Evolutionary conservation across 1,139 yeast species (phyloP), one percentile per base, ranked within the genome.

Genomic region (Debaryomyces sp.): DNA sequence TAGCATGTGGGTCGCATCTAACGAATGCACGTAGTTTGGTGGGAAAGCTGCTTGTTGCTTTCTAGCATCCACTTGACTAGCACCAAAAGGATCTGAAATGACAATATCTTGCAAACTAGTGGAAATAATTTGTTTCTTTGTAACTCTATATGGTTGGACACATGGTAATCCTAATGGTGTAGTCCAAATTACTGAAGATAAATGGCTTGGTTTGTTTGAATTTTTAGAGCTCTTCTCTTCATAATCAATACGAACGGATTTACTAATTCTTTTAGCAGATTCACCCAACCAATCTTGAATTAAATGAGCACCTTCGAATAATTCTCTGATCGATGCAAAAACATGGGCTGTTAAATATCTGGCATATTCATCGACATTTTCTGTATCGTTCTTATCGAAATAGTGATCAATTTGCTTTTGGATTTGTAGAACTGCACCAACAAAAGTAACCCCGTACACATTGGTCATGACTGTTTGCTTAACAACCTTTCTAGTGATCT

Each of bases 381-480:
- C 64, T 64, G 80, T 55, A 68, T 72, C 59, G 70, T 73, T 77
- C 58, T 69, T 71, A 50, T 66, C 74, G 57, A 75, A 80, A 50
- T 70, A 66, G 50, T 67, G 73, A 36, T 67, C 73, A 40, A 84
- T 67, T 64, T 87, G 89, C 57, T 84, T 87, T 50, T 79, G 80
- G 59, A 94, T 90, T 71, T 94, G 99, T 4, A 85, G 86, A 24
- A 90, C 81, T 0, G 98, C 99, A 17, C 99, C 99, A 53, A 90
- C 81, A 64, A 82, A 90, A 0, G 99, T 94, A 10, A 94, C 99
- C 58, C 99, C 99, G 64, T 95, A 94, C 39, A 94, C 99, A 60
- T 91, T 92, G 1, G 99, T 94, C 99, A 94, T 94, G 27, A 94
- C 99, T 0, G 99, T 90, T 67, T 94, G 98, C 66, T 94, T 94